Conservation (phyloP, 2,329 filamentous ascomycete genomes). For the Daldinia eschscholtzii region DNA sequence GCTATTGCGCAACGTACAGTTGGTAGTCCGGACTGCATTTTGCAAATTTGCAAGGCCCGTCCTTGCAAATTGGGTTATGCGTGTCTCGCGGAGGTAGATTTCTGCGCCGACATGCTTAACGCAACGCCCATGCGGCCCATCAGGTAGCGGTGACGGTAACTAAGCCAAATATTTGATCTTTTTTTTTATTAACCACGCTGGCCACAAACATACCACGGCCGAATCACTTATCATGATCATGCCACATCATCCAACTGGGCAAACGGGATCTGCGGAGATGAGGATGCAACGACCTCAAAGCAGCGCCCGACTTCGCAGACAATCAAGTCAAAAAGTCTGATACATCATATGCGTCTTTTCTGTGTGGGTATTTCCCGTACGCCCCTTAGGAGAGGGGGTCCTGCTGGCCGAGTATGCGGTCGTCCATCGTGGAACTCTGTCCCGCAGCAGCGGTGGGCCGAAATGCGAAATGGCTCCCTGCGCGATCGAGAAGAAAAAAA, state of each 20-base stretch:
- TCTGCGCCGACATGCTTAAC: conserved; percentile 23
- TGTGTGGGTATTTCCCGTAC: neutral
- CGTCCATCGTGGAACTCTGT: conserved; percentile 26
- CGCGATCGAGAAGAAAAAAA: conserved; percentile 37
- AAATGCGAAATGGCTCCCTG: conserved; percentile 36
- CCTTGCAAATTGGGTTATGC: conserved; percentile 34
- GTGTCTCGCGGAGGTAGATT: conserved; percentile 34
- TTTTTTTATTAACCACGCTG: conserved; percentile 19
- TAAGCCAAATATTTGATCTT: neutral
- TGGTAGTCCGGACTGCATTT: conserved; percentile 29
- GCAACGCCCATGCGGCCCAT: conserved; percentile 24
- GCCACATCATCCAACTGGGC: conserved; percentile 41
- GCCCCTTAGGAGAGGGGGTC: neutral
- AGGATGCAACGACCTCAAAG: conserved; percentile 35
- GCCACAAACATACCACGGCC: conserved; percentile 33
- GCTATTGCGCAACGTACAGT: conserved; percentile 31
- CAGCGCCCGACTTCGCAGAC: conserved; percentile 21
- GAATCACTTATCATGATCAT: conserved; percentile 30
- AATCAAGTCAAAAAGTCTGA: conserved; percentile 11
- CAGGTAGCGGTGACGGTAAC: neutral
- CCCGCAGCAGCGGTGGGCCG: conserved; percentile 20
- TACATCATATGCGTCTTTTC: conserved; percentile 20
- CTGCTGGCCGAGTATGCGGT: conserved; percentile 16
- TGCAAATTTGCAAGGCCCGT: conserved; percentile 30
- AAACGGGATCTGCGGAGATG: conserved; percentile 26